Evolutionary conservation across 345 rosid genomes (phyloP).

Genomic region (Clausena lansium): DNA sequence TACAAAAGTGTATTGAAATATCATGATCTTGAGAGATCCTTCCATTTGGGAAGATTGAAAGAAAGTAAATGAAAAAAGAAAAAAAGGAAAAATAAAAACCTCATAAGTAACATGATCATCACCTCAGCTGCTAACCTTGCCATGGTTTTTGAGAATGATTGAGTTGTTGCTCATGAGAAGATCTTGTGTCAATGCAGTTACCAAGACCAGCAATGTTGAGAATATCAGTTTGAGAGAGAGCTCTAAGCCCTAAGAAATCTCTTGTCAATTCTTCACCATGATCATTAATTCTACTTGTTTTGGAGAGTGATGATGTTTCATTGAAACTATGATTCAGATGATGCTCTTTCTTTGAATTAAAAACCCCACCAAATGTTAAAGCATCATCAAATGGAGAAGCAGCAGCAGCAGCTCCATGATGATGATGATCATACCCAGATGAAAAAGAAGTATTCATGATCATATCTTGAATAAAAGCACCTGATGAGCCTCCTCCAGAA

Average conservation of each 20-base stretch:
- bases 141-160: conserved; percentile 51
- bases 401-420: conserved; percentile 37
- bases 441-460: conserved; percentile 42
- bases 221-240: conserved; percentile 71
- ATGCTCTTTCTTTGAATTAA: conserved; percentile 31
- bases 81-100: conserved; percentile 1
- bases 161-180: conserved; percentile 36
- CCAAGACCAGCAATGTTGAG: conserved; percentile 65
- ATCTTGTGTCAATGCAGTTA: conserved; percentile 41
- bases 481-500: conserved; percentile 18
- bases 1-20: conserved; percentile 13
- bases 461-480: conserved; percentile 50
- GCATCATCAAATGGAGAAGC: conserved; percentile 40
- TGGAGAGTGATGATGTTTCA: conserved; percentile 14
- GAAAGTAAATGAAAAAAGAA: conserved; percentile 3
- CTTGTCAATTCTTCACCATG: conserved; percentile 64
- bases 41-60: conserved; percentile 45
- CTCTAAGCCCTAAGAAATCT: conserved; percentile 81
- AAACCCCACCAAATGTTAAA: conserved; percentile 34
- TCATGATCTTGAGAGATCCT: conserved; percentile 18
- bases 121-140: conserved; percentile 49
- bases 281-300: conserved; percentile 16
- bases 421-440: conserved; percentile 11
- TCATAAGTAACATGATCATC: neutral
- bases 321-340: conserved; percentile 8